Percentiles rank a stretch among this genome's conserved stretches.
Conservation (phyloP, 164 flowering plant species). For the Piper longum region DNA sequence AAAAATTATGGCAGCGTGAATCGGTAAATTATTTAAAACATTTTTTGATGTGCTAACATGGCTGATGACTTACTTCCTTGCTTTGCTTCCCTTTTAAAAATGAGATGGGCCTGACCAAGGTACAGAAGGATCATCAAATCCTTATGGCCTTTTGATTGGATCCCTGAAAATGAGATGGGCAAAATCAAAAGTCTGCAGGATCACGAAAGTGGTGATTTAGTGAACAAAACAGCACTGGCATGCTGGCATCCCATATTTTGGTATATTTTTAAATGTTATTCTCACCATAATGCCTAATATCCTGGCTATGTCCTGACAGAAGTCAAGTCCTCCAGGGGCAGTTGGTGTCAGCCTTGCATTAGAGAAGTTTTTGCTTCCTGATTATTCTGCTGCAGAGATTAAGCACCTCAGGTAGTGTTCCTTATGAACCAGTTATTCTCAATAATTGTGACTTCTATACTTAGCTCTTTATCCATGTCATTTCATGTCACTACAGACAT, state of each 20-base stretch:
- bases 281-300: neutral
- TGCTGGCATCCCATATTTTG: neutral
- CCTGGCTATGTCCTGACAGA: slow-evolving; percentile 23
- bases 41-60: neutral
- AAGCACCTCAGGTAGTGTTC: slow-evolving; percentile 38
- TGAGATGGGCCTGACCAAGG: neutral
- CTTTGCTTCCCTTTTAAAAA: neutral
- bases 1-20: slow-evolving; percentile 46
- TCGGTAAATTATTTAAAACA: slow-evolving; percentile 27
- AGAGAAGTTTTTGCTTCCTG: slow-evolving; percentile 54
- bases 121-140: too few species aligned
- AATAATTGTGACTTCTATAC: neutral
- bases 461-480: neutral
- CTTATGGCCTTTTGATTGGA: too few species aligned
- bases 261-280: neutral
- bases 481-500: slow-evolving; percentile 27
- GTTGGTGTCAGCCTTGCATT: slow-evolving; percentile 87
- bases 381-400: slow-evolving; percentile 31
- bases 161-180: too few species aligned
- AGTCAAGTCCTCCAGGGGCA: slow-evolving; percentile 67
- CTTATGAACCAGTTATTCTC: neutral
- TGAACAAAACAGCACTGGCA: neutral
- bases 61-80: neutral
- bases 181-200: too few species aligned
- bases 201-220: too few species aligned